Percentiles rank a stretch among this genome's conserved stretches.
Evolutionary conservation across 768 basidiomycete species (phyloP).

Genomic region (Leccinum variicolor): DNA sequence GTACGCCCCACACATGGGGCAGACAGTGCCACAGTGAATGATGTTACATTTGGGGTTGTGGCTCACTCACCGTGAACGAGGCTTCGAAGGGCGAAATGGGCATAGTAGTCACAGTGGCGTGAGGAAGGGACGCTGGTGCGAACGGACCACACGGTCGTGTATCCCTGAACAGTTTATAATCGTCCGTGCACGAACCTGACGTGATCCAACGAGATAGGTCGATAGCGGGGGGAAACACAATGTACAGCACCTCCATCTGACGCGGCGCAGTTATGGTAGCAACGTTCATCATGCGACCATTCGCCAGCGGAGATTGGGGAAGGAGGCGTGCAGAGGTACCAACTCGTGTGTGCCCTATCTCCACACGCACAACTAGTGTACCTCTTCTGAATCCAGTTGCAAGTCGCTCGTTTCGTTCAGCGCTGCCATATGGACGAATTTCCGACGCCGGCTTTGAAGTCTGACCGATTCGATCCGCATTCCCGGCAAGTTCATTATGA

Average conservation of each 20-base stretch:
- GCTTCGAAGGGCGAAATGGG: neutral
- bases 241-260: neutral
- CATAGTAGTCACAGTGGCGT: neutral
- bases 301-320: neutral
- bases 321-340: too few relatives aligned
- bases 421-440: too few relatives aligned
- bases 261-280: neutral
- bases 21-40: neutral
- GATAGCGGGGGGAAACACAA: neutral
- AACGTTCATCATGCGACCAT: neutral
- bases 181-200: neutral
- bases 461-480: too few relatives aligned
- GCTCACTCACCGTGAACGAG: neutral
- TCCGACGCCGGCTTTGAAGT: too few relatives aligned
- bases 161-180: neutral
- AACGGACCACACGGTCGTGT: neutral
- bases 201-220: neutral
- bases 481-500: neutral
- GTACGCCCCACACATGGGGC: neutral
- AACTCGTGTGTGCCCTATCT: too few relatives aligned
- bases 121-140: neutral
- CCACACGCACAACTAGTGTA: too few relatives aligned
- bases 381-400: too few relatives aligned
- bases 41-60: neutral
- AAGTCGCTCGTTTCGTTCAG: too few relatives aligned